Evolutionary conservation across 2,329 filamentous ascomycete genomes (phyloP).

Genomic region (Trichoderma aggressivum): DNA sequence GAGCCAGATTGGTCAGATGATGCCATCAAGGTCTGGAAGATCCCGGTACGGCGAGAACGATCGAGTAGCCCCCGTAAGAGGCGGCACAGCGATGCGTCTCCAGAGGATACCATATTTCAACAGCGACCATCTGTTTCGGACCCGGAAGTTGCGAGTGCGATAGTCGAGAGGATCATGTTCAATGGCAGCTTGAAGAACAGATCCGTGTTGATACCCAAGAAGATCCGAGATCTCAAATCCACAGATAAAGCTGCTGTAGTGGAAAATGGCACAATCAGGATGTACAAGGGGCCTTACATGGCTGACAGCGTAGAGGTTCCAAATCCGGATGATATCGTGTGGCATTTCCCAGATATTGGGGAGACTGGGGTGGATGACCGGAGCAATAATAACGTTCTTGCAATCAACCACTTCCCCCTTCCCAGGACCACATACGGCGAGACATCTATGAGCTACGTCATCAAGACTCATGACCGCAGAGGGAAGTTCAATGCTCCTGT

Average conservation of each 20-base stretch:
- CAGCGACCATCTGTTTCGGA: slow-evolving; percentile 27
- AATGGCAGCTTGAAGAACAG: slow-evolving; percentile 30
- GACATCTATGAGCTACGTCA: slow-evolving; percentile 79
- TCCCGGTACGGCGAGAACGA: slow-evolving; percentile 47
- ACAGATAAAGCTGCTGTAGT: slow-evolving; percentile 54
- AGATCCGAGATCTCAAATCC: slow-evolving; percentile 29
- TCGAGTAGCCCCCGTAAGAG: slow-evolving; percentile 38
- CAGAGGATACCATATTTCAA: background rate
- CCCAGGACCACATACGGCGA: slow-evolving; percentile 64
- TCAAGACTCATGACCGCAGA: slow-evolving; percentile 70
- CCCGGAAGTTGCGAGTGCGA: slow-evolving; percentile 29
- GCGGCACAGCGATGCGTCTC: slow-evolving; percentile 22
- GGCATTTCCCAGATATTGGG: slow-evolving; percentile 26
- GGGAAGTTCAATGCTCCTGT: slow-evolving; percentile 73
- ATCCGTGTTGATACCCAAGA: slow-evolving; percentile 26
- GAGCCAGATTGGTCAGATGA: slow-evolving; percentile 71
- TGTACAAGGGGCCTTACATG: slow-evolving; percentile 61
- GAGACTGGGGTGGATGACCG: slow-evolving; percentile 19
- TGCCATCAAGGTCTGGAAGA: slow-evolving; percentile 79
- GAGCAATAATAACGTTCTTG: slow-evolving; percentile 21
- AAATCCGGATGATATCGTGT: slow-evolving; percentile 28
- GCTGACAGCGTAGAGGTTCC: slow-evolving; percentile 22
- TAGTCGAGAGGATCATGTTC: slow-evolving; percentile 38
- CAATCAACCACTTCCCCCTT: slow-evolving; percentile 41
- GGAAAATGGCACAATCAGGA: slow-evolving; percentile 60